phyloP scores from a whole-genome alignment of 805 yeast genomes.

The Candida alai region DNA sequence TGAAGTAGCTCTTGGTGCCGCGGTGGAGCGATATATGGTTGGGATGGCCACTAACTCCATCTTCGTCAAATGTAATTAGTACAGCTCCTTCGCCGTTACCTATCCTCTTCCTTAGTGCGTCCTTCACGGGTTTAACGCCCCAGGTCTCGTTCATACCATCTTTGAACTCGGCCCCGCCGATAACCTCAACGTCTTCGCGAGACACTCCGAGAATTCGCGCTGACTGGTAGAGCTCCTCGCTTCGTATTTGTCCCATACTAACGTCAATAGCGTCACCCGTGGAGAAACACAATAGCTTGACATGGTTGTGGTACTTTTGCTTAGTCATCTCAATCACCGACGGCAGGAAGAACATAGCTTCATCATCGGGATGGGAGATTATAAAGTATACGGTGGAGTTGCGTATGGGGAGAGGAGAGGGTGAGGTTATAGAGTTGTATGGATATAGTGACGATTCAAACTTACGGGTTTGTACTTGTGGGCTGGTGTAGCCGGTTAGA shows the following conservation, averaged over 20 bases:
- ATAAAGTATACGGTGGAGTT: slow-evolving; percentile 46
- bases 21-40: slow-evolving; percentile 69
- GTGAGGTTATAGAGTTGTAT: slow-evolving; percentile 33
- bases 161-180: slow-evolving; percentile 35
- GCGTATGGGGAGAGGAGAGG: slow-evolving; percentile 30
- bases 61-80: slow-evolving; percentile 73
- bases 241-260: slow-evolving; percentile 65
- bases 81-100: slow-evolving; percentile 29
- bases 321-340: slow-evolving; percentile 51
- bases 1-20: slow-evolving; percentile 42
- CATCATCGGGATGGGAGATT: slow-evolving; percentile 98
- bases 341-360: slow-evolving; percentile 95
- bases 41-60: slow-evolving; percentile 84
- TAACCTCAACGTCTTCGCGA: slow-evolving; percentile 38
- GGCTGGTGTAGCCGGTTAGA: slow-evolving; percentile 23
- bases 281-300: slow-evolving; percentile 68
- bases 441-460: slow-evolving; percentile 27
- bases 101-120: too few species aligned
- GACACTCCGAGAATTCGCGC: slow-evolving; percentile 52
- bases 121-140: slow-evolving; percentile 31
- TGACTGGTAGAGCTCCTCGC: slow-evolving; percentile 54
- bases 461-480: slow-evolving; percentile 23
- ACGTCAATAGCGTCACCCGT: slow-evolving; percentile 64
- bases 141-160: slow-evolving; percentile 73
- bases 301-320: slow-evolving; percentile 43